Conservation (phyloP, 163 green algal species). For the Picocystis sp. region DNA sequence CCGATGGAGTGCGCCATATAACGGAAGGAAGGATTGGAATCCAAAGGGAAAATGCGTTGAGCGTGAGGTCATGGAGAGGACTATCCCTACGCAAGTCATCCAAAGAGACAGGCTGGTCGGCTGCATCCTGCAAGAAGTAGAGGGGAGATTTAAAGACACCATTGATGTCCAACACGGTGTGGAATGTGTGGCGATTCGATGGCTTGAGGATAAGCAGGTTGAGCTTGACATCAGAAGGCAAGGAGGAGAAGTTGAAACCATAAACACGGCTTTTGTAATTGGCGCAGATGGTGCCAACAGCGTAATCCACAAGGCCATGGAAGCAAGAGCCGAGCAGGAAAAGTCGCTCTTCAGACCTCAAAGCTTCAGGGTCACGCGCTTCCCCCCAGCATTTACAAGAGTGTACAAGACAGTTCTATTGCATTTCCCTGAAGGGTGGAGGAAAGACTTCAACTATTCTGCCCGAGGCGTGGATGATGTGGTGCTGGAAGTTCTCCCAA, state of each 20-base stretch:
- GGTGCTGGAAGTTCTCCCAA: slow-evolving; percentile 25
- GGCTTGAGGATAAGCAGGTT: slow-evolving; percentile 3
- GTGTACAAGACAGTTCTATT: slow-evolving; percentile 32
- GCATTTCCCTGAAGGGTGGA: slow-evolving; percentile 12
- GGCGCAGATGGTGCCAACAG: slow-evolving; percentile 23
- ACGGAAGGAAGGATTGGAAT: slow-evolving; percentile 3
- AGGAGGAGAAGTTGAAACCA: slow-evolving; percentile 2
- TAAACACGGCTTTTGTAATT: slow-evolving; percentile 7
- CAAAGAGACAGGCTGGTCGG: slow-evolving; percentile 22
- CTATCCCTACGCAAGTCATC: slow-evolving; percentile 16
- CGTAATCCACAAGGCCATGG: slow-evolving; percentile 10
- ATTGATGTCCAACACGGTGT: slow-evolving; percentile 11
- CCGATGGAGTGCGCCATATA: background rate
- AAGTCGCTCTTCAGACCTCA: slow-evolving; percentile 3
- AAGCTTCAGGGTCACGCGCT: slow-evolving; percentile 3
- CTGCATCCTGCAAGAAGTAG: slow-evolving; percentile 19
- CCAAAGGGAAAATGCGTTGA: background rate
- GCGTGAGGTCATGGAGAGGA: background rate
- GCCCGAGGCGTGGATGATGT: slow-evolving; percentile 5
- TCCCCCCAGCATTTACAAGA: slow-evolving; percentile 3
- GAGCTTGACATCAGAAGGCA: background rate
- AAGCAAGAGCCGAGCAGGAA: slow-evolving; percentile 6
- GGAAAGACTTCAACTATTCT: slow-evolving; percentile 27
- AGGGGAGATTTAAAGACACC: slow-evolving; percentile 4
- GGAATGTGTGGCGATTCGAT: slow-evolving; percentile 8